Conservation (phyloP, 2,329 filamentous ascomycete species). For the Stachybotrys chlorohalonatus region DNA sequence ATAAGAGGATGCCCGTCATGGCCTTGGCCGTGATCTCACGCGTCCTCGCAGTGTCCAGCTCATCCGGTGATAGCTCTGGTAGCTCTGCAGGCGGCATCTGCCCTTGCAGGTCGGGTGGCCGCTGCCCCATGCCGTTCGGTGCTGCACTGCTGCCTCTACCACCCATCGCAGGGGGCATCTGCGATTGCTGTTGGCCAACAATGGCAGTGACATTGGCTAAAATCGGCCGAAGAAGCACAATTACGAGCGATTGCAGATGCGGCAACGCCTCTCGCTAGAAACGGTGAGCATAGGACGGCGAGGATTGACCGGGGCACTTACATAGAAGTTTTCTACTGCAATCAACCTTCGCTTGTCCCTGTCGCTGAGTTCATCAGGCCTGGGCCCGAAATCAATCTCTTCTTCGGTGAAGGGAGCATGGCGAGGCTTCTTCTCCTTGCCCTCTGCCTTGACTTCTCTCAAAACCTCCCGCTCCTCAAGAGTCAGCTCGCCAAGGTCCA, state of each 20-base stretch:
- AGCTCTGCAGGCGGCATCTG: constrained; percentile 25
- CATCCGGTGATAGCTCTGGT: constrained; percentile 54
- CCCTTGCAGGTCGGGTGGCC: constrained; percentile 19
- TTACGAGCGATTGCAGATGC: constrained; percentile 83
- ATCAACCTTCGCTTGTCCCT: constrained; percentile 56
- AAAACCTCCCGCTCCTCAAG: constrained; percentile 31
- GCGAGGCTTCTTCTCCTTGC: constrained; percentile 15
- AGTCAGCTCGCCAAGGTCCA: constrained; percentile 36
- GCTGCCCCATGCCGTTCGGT: constrained; percentile 27
- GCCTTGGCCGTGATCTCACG: constrained; percentile 88
- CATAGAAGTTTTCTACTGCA: constrained; percentile 77
- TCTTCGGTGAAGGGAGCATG: constrained; percentile 9
- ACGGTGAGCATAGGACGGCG: not conserved
- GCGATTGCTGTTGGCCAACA: constrained; percentile 50
- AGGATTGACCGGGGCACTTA: constrained; percentile 36
- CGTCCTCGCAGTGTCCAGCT: constrained; percentile 70
- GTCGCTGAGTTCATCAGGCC: constrained; percentile 35
- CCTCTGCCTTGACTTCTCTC: constrained; percentile 30
- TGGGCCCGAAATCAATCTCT: constrained; percentile 37
- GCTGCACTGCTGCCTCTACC: constrained; percentile 28
- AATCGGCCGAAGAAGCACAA: constrained; percentile 84
- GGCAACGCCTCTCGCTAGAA: constrained; percentile 64
- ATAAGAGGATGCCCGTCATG: constrained; percentile 75
- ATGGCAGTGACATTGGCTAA: constrained; percentile 82
- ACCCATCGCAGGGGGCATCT: constrained; percentile 32